Evolutionary conservation across 495 filamentous ascomycete species (phyloP), one percentile per base, ranked within the genome.

Genomic region (Neurospora tetrasperma): DNA sequence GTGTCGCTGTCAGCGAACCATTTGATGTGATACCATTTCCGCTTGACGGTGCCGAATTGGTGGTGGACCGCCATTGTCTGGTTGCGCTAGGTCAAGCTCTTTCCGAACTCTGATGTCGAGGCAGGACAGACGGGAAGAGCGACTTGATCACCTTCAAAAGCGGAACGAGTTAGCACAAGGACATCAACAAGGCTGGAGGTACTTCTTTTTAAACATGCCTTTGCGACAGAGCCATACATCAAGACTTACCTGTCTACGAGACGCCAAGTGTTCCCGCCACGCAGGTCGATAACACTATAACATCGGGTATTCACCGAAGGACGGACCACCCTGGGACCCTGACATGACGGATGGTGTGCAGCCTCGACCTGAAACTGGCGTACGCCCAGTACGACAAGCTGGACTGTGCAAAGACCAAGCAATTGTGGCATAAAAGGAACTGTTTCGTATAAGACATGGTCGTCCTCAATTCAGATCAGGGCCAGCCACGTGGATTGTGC

Each of bases 1-100:
- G 80, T 84, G 71, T 84, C 84, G n/a, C 78, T 70, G 48, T 81
- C 78, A n/a, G 81, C 74, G 69, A 82, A 86, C 81, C 83, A 85
- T 54, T 76, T 68, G 66, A 76, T 73, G 48, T 81, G 77, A 70
- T 82, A 84, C 84, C 84, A 84, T 76, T 82, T 82, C 35, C 44
- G 66, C 10, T 44, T 35, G 14, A 27, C 69, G n/a, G 42, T 39
- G 69, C 79, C 72, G 43, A 74, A 46, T 62, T 35, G 54, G 54
- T 62, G 54, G 3, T 62, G 54, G 27, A 18, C 74, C 72, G 69
- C 69, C 70, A 72, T 40, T 3, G 27, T 23, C 23, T 23, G 23
- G 23, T 31, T 73, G 42, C 48, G n/a, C 42, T 31, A 1, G 27
- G 4, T 23, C 41, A 69, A 11, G 46, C n/a, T 54, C 46, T 1